Evolutionary conservation across 306 rosid species (phyloP).

Genomic region (Begonia fuchsioides): DNA sequence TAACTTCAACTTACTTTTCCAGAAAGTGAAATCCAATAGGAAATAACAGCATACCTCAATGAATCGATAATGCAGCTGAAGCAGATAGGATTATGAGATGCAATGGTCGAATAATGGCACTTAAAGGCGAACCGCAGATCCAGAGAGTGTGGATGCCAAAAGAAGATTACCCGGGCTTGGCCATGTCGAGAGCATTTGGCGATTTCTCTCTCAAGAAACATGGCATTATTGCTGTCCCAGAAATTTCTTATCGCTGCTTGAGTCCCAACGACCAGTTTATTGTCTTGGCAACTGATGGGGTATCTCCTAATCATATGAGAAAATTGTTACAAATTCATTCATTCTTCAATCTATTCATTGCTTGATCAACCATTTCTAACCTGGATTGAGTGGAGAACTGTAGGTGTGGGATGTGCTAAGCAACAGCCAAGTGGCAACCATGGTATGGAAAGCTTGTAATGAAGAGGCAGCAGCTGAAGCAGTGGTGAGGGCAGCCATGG

Average conservation of each 20-base stretch:
- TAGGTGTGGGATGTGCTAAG: constrained; percentile 75
- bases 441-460: constrained; percentile 35
- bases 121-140: constrained; percentile 41
- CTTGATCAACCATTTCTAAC: background rate
- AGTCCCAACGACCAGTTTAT: constrained; percentile 37
- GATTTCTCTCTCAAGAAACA: constrained; percentile 59
- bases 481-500: constrained; percentile 50
- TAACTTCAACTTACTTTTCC: background rate
- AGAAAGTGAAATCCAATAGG: no score
- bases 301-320: background rate
- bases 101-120: constrained; percentile 46
- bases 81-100: constrained; percentile 40
- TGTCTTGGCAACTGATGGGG: constrained; percentile 66
- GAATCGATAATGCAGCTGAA: constrained; percentile 25
- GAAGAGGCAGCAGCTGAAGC: constrained; percentile 40
- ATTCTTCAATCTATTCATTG: background rate
- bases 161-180: constrained; percentile 45
- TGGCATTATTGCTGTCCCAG: constrained; percentile 54
- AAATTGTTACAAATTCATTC: no score
- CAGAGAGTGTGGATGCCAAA: constrained; percentile 54
- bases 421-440: constrained; percentile 38
- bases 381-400: background rate
- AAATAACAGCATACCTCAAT: no score
- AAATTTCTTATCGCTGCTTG: constrained; percentile 27
- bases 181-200: constrained; percentile 80